Percentiles rank a stretch among this genome's conserved stretches.
Conservation (phyloP, 257 asterid genomes). For the Nicotiana paniculata region DNA sequence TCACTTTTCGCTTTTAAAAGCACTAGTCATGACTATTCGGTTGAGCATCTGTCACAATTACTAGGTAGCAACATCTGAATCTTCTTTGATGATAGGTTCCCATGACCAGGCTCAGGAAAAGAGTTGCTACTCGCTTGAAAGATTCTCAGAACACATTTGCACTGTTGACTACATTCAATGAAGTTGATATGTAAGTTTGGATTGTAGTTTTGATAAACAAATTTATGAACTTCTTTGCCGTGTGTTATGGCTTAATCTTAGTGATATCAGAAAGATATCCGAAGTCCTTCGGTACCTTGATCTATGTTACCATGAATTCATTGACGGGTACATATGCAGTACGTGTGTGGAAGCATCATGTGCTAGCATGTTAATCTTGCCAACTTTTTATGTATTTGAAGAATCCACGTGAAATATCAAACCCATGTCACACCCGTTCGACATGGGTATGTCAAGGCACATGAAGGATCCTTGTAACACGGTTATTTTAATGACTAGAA, state of each 20-base stretch:
- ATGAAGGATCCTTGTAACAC: not conserved
- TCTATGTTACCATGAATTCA: not conserved
- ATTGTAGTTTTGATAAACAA: not conserved
- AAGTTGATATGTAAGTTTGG: slow-evolving; percentile 87
- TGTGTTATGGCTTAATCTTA: not conserved
- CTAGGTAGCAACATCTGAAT: slow-evolving; percentile 1
- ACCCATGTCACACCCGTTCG: not conserved
- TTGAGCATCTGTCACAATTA: not conserved
- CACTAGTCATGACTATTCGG: not conserved
- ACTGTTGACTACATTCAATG: slow-evolving; percentile 90
- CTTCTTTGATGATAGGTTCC: slow-evolving; percentile 54
- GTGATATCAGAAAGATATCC: not conserved
- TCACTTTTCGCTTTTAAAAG: too few species aligned
- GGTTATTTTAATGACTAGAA: not conserved
- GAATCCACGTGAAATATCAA: not conserved
- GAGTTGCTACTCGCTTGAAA: slow-evolving; percentile 90
- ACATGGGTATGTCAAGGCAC: not conserved
- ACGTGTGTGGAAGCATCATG: not conserved
- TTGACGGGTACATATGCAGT: not conserved
- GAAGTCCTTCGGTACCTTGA: not conserved
- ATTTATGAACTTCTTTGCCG: not conserved
- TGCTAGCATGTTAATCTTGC: not conserved
- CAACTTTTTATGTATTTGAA: not conserved
- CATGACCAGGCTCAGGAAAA: slow-evolving; percentile 94
- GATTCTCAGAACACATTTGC: slow-evolving; percentile 99